Conservation (phyloP, 148 eudicot species). For the Polygonum maritimum region DNA sequence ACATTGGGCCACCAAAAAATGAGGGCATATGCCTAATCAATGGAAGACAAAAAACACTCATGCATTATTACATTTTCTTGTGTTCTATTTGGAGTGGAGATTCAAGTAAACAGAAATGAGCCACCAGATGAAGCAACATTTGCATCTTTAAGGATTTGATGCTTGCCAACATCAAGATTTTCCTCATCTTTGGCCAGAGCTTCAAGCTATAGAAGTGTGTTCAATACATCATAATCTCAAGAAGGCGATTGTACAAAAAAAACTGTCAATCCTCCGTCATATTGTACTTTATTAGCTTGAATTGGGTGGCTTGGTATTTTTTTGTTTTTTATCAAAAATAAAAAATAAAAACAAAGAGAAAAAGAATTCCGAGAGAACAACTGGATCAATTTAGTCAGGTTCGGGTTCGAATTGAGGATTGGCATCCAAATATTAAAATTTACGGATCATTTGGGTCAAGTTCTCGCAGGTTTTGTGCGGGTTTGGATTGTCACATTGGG, state of each 20-base stretch:
- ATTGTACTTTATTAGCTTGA: not conserved
- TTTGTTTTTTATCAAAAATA: not conserved
- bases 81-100: not conserved
- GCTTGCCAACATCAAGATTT: constrained; percentile 1
- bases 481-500: too few relatives aligned
- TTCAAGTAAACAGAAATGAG: not conserved
- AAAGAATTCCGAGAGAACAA: too few relatives aligned
- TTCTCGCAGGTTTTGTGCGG: too few relatives aligned
- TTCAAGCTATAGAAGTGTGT: not conserved
- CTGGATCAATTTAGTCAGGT: too few relatives aligned
- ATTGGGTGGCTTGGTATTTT: not conserved
- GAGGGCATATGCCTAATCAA: not conserved
- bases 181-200: not conserved
- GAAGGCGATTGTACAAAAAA: not conserved
- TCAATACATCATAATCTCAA: not conserved
- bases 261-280: not conserved
- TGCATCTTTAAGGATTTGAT: not conserved
- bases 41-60: not conserved
- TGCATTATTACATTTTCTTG: not conserved
- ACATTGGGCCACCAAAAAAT: not conserved
- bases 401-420: too few relatives aligned
- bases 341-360: not conserved
- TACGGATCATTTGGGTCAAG: too few relatives aligned
- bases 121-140: not conserved
- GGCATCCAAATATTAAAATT: too few relatives aligned